These are phyloP conservation scores for Hygrocybe coccinea DNA, from an alignment of 768 basidiomycete genomes.

Conservation along the genomic window DNA sequence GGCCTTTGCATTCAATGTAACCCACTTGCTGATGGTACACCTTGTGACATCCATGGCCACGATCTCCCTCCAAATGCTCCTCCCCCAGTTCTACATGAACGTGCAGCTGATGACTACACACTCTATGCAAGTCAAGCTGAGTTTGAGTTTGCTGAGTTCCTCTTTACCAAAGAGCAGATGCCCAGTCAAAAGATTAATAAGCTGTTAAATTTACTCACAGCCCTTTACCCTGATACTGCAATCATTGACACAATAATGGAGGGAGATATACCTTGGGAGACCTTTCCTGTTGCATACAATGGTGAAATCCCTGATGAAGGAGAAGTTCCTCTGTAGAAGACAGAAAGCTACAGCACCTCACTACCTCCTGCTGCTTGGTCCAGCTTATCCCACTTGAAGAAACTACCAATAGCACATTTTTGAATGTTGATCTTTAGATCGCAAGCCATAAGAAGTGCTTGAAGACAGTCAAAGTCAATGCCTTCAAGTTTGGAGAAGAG, in stretches of 20 bases:
- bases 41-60: too few relatives aligned
- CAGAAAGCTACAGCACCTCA: slow-evolving; percentile 4
- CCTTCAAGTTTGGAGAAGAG: slow-evolving; percentile 32
- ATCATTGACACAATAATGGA: slow-evolving; percentile 22
- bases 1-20: too few relatives aligned
- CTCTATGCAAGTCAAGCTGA: too few relatives aligned
- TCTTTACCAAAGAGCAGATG: neutral
- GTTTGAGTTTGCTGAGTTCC: too few relatives aligned
- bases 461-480: slow-evolving; percentile 26
- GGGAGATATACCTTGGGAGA: slow-evolving; percentile 26
- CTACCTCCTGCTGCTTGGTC: slow-evolving; percentile 19
- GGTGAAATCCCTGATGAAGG: slow-evolving; percentile 13
- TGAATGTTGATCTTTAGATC: slow-evolving; percentile 25
- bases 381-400: slow-evolving; percentile 24
- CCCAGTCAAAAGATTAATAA: neutral
- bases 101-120: too few relatives aligned
- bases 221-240: slow-evolving; percentile 8
- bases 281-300: slow-evolving; percentile 15
- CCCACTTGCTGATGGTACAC: too few relatives aligned
- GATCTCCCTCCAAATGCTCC: too few relatives aligned
- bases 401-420: slow-evolving; percentile 19
- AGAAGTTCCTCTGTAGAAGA: slow-evolving; percentile 30
- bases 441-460: slow-evolving; percentile 24
- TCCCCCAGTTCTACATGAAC: too few relatives aligned
- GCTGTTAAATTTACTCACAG: neutral